Base-by-base conservation (phyloP, 768 basidiomycete genomes). In the Cystofilobasidium ferigula region DNA sequence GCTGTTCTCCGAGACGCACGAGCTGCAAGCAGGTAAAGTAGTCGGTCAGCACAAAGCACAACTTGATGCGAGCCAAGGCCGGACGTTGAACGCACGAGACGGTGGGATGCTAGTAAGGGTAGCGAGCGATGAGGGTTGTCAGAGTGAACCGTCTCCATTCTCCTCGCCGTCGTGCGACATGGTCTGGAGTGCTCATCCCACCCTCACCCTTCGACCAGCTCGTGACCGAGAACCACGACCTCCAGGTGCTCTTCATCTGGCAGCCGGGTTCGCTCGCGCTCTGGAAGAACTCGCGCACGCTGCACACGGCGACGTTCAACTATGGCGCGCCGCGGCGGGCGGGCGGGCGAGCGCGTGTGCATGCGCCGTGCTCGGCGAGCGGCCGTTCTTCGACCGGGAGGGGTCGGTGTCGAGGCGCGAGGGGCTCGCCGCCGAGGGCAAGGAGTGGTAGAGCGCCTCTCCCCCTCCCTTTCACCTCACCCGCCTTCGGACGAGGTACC, bases 81-180 rank as follows among this genome's bases (percentile, higher is more conserved):
- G n/a, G n/a, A n/a, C n/a, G n/a, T n/a, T n/a, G n/a, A n/a, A n/a
- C n/a, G n/a, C n/a, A n/a, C n/a, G 71, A 70, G 10, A 72, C 47
- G 35, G 70, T 70, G 1, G 71, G 71, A 47, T 70, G 71, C 6
- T 54, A 34, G 51, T 73, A 75, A 8, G 83, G 83, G 73, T 81
- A n/a, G n/a, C n/a, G n/a, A n/a, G n/a, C n/a, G n/a, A n/a, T n/a
- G n/a, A n/a, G n/a, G n/a, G n/a, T n/a, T n/a, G n/a, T n/a, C n/a
- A n/a, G n/a, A n/a, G n/a, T n/a, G n/a, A n/a, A n/a, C n/a, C n/a
- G n/a, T n/a, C n/a, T n/a, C n/a, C n/a, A n/a, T n/a, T n/a, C n/a
- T n/a, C n/a, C n/a, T n/a, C n/a, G n/a, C n/a, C n/a, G n/a, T n/a
- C n/a, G n/a, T n/a, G n/a, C n/a, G n/a, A n/a, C n/a, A n/a, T n/a